Evolutionary conservation across 306 rosid species (phyloP).

Genomic region (Cucurbita argyrosperma): DNA sequence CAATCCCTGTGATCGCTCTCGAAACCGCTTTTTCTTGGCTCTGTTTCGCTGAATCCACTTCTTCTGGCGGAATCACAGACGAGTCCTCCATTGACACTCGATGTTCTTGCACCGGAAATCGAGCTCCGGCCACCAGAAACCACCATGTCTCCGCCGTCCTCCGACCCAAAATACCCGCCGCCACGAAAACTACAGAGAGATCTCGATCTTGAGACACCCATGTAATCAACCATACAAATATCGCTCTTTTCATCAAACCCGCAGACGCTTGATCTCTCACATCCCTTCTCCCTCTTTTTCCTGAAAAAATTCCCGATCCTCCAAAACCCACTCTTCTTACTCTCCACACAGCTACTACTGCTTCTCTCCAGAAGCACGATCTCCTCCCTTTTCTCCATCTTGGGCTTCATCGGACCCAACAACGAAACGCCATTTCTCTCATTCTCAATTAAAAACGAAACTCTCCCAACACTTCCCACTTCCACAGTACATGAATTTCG

Average conservation of each 20-base stretch:
- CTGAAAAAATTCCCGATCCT: slow-evolving; percentile 54
- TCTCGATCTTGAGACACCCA: slow-evolving; percentile 78
- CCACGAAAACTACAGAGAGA: slow-evolving; percentile 85
- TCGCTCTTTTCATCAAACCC: slow-evolving; percentile 69
- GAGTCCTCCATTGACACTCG: slow-evolving; percentile 68
- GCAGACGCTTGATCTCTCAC: slow-evolving; percentile 49
- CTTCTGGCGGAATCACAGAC: slow-evolving; percentile 72
- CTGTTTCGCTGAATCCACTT: slow-evolving; percentile 89
- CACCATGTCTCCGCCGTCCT: slow-evolving; percentile 61
- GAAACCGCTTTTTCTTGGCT: slow-evolving; percentile 68
- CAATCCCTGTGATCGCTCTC: slow-evolving; percentile 32
- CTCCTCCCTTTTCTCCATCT: slow-evolving; percentile 30
- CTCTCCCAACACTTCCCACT: slow-evolving; percentile 84
- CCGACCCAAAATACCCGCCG: slow-evolving; percentile 56
- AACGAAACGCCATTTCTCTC: slow-evolving; percentile 33
- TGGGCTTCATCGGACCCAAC: slow-evolving; percentile 17
- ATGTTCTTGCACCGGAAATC: slow-evolving; percentile 84
- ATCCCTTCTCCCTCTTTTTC: slow-evolving; percentile 53
- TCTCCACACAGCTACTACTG: slow-evolving; percentile 63
- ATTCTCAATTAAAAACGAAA: slow-evolving; percentile 78
- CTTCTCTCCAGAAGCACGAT: slow-evolving; percentile 44
- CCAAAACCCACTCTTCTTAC: slow-evolving; percentile 57
- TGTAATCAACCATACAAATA: slow-evolving; percentile 39
- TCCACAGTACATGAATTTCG: slow-evolving; percentile 77
- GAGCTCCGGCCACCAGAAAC: slow-evolving; percentile 83